Evolutionary conservation across 345 rosid genomes (phyloP).

Genomic region (Pistacia vera): DNA sequence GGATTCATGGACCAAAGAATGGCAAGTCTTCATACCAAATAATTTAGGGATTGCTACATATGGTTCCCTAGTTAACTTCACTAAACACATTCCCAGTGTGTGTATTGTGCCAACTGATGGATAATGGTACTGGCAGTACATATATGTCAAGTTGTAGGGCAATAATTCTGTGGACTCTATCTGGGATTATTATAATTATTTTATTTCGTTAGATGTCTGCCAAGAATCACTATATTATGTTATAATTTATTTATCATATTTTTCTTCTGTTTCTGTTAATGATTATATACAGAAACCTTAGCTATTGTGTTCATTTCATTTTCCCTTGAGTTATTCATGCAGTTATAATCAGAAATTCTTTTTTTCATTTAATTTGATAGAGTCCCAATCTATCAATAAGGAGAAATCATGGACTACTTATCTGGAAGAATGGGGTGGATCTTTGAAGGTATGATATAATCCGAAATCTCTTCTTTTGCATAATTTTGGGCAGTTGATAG

Average conservation of each 20-base stretch:
- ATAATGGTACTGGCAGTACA: background rate
- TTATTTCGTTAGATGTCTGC: background rate
- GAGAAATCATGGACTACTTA: slow-evolving; percentile 41
- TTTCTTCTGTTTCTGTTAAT: background rate
- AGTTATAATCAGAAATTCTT: slow-evolving; percentile 14
- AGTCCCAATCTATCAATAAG: slow-evolving; percentile 34
- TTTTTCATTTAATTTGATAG: slow-evolving; percentile 42
- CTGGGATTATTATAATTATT: background rate
- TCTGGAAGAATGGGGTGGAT: slow-evolving; percentile 53
- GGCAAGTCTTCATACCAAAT: background rate
- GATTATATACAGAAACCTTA: background rate
- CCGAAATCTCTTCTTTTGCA: background rate
- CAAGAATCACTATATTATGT: background rate
- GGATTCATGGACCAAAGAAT: background rate
- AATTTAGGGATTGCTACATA: background rate
- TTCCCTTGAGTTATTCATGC: slow-evolving; percentile 13
- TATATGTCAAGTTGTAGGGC: background rate
- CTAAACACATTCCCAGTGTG: background rate
- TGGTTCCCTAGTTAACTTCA: background rate
- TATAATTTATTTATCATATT: background rate
- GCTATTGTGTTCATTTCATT: background rate
- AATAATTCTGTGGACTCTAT: background rate
- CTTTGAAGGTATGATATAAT: slow-evolving; percentile 57
- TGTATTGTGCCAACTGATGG: background rate
- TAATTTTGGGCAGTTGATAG: background rate